A percentile compares a stretch with the other conserved stretches of the same genome.
Evolutionary conservation across 2,329 filamentous ascomycete species (phyloP).

Genomic region (Thelonectria blattea): DNA sequence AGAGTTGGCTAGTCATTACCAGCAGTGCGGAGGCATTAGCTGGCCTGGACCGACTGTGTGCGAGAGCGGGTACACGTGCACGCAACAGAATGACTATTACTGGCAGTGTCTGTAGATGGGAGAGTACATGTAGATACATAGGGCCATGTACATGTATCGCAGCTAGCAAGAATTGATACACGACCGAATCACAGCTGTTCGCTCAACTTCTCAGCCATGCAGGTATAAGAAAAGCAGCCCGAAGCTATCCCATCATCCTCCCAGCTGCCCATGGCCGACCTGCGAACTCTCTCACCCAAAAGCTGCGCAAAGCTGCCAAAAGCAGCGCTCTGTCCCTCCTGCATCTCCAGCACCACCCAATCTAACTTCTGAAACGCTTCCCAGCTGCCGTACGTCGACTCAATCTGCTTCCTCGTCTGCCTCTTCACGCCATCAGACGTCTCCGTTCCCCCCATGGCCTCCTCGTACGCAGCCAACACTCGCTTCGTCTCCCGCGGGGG

Average conservation of each 20-base stretch:
- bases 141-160: not conserved
- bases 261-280: not conserved
- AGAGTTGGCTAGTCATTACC: slow-evolving; percentile 6
- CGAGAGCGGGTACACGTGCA: slow-evolving; percentile 17
- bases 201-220: not conserved
- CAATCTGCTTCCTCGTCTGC: slow-evolving; percentile 13
- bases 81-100: slow-evolving; percentile 23
- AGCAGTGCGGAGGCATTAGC: slow-evolving; percentile 21
- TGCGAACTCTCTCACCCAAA: not conserved
- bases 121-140: no score
- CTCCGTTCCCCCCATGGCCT: slow-evolving; percentile 2
- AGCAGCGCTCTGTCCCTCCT: not conserved
- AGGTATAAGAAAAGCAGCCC: not conserved
- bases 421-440: slow-evolving; percentile 16
- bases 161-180: not conserved
- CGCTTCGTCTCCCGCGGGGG: slow-evolving; percentile 13
- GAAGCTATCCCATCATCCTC: not conserved
- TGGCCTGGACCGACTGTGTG: slow-evolving; percentile 23
- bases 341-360: not conserved
- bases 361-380: slow-evolving; percentile 22
- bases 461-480: slow-evolving; percentile 19
- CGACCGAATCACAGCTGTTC: not conserved
- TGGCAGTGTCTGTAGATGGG: slow-evolving; percentile 22
- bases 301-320: not conserved
- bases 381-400: slow-evolving; percentile 25